Base-by-base conservation (phyloP, 2,329 filamentous ascomycete species). In the Penicillium sp. region DNA sequence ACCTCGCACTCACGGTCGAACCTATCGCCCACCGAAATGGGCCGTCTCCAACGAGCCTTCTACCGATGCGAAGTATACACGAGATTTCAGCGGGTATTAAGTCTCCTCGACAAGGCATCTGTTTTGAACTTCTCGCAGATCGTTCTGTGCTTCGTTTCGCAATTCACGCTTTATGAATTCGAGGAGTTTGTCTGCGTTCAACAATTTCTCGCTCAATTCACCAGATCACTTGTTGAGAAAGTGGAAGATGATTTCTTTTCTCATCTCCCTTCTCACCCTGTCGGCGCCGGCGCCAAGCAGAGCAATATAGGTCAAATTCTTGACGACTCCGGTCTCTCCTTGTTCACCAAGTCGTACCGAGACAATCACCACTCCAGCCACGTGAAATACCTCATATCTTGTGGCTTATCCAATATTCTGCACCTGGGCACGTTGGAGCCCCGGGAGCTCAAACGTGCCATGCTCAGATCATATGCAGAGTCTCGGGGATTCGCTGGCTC, bases 21-120 rank as follows among this genome's bases (percentile, higher is more conserved):
- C 7, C 13, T 50, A 11, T 50, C 48, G 21, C 4, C 4, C n/a
- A 44, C 48, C 11, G 48, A 50, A 50, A 21, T 5, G 5, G 48
- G 29, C n/a, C 40, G 41, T 38, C 48, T 50, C 10, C 40, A 50
- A 29, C 48, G 48, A 7, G 48, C 40, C 1, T 44, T 50, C n/a
- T 50, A 50, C 24, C 40, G 48, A 36, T 50, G 22, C 16, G 48
- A 50, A 14, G 22, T 45, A n/a, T 44, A 44, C 14, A 41, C 48
- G 5, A 50, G 41, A 50, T 50, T 39, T n/a, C 40, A 43, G 2
- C 40, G 31, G 9, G 41, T 50, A 8, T 34, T 50, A 6, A 41
- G n/a, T 10, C 31, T 44, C 3, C 41, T 44, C 3, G 48, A 44
- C n/a, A 44, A 50, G 14, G 42, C 29, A 3, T 14, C n/a, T 5